Evolutionary conservation across 257 asterid genomes (phyloP).

Genomic region (Nicotiana attenuata): DNA sequence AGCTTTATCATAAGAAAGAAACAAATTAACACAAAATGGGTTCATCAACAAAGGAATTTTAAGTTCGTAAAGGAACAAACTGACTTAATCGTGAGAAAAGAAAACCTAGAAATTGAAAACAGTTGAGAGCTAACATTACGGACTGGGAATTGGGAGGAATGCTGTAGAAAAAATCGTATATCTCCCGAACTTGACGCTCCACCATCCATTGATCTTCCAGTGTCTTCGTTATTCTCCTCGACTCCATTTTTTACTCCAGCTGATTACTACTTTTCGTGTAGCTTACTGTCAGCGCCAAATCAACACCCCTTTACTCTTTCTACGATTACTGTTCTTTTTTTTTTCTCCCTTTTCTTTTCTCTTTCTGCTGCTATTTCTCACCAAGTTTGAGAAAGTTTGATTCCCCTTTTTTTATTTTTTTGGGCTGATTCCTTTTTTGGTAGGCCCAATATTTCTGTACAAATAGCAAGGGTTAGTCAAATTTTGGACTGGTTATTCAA

Average conservation of each 20-base stretch:
- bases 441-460: background rate
- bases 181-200: slow-evolving; percentile 49
- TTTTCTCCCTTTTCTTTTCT: background rate
- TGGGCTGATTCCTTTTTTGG: background rate
- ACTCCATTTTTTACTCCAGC: slow-evolving; percentile 30
- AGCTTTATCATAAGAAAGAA: slow-evolving; percentile 8
- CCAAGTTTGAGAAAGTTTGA: background rate
- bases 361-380: background rate
- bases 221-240: slow-evolving; percentile 39
- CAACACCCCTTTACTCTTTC: background rate
- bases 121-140: slow-evolving; percentile 42
- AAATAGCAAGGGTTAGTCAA: no score
- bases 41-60: background rate
- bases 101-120: slow-evolving; percentile 22
- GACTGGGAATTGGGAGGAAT: slow-evolving; percentile 71
- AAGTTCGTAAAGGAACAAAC: background rate
- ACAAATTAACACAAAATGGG: background rate
- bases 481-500: no score
- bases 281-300: background rate
- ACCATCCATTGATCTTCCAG: slow-evolving; percentile 83
- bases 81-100: background rate
- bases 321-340: background rate
- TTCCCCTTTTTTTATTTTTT: background rate
- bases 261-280: background rate
- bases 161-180: slow-evolving; percentile 41